Percentiles rank a stretch among this genome's conserved stretches.
Conservation (phyloP, 176 grass and related monocot species). For the Musa beccarii region DNA sequence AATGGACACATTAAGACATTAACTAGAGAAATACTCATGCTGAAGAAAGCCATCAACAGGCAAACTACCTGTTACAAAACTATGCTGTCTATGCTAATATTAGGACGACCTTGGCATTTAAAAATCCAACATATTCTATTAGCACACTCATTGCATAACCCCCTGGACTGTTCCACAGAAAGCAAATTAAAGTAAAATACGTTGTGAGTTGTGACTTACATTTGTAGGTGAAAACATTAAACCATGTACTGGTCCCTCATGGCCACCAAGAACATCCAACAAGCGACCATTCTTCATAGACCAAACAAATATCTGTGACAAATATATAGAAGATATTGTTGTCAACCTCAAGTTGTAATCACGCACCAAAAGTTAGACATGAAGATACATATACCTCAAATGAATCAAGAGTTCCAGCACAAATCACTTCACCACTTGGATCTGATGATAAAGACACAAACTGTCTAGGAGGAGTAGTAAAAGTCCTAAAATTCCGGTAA, state of each 20-base stretch:
- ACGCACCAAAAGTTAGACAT: constrained; percentile 4
- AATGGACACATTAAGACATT: background rate
- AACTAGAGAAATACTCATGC: background rate
- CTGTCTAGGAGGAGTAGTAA: constrained; percentile 79
- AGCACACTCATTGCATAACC: background rate
- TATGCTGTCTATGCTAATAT: no score
- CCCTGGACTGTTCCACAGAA: no score
- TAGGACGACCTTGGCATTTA: background rate
- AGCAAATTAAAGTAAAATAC: background rate
- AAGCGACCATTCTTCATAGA: constrained; percentile 99
- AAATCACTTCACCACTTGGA: constrained; percentile 83
- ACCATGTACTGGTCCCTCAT: constrained; percentile 86
- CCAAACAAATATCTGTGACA: constrained; percentile 91
- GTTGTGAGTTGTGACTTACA: constrained; percentile 34
- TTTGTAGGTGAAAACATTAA: constrained; percentile 91
- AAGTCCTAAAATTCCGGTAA: constrained; percentile 89
- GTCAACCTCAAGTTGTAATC: background rate
- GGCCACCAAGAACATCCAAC: constrained; percentile 86
- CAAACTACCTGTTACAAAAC: background rate
- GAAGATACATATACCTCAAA: constrained; percentile 61
- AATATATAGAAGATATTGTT: constrained; percentile 12
- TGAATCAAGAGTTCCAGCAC: constrained; percentile 95
- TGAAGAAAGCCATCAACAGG: background rate
- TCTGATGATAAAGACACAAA: constrained; percentile 92
- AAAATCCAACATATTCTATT: background rate